Evolutionary conservation across 1,284 basidiomycete species (phyloP).

Genomic region (Coniophora puteana): DNA sequence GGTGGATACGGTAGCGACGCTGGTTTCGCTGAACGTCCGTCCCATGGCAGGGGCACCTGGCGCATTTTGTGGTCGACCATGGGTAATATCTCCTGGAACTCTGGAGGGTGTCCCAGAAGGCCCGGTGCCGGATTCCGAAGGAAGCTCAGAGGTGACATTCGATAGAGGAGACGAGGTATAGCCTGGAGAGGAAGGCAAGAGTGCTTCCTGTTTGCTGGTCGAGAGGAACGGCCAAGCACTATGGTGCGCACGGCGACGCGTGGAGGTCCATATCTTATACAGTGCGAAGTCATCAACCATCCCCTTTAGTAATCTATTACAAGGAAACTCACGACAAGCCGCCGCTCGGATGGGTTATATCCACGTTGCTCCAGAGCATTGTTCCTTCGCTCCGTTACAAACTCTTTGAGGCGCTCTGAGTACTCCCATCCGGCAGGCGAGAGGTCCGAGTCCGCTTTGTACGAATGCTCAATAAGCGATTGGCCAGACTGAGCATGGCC

Average conservation of each 20-base stretch:
- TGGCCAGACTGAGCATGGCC: slow-evolving; percentile 69
- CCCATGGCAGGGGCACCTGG: not conserved
- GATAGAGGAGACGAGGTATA: not conserved
- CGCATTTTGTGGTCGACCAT: too few relatives aligned
- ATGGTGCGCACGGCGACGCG: slow-evolving; percentile 88
- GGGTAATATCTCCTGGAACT: too few relatives aligned
- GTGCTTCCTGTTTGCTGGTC: slow-evolving; percentile 25
- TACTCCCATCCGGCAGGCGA: slow-evolving; percentile 96
- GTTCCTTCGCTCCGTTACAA: slow-evolving; percentile 74
- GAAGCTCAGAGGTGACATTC: slow-evolving; percentile 5
- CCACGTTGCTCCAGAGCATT: slow-evolving; percentile 68
- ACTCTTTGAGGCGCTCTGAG: slow-evolving; percentile 81
- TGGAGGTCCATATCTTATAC: slow-evolving; percentile 92
- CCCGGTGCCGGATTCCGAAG: too few relatives aligned
- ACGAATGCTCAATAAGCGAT: slow-evolving; percentile 97
- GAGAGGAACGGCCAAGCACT: slow-evolving; percentile 95
- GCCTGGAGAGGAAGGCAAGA: slow-evolving; percentile 11
- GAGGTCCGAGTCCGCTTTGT: slow-evolving; percentile 97
- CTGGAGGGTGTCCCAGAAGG: too few relatives aligned
- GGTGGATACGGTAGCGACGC: slow-evolving; percentile 1
- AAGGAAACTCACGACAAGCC: slow-evolving; percentile 60
- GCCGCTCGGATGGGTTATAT: slow-evolving; percentile 58
- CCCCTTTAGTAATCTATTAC: not conserved
- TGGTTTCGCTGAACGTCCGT: too few relatives aligned
- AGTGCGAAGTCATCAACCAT: not conserved